Percentiles rank a stretch among this genome's conserved stretches.
Conservation (phyloP, 2,329 filamentous ascomycete species). For the Tricladium varicosporioides region DNA sequence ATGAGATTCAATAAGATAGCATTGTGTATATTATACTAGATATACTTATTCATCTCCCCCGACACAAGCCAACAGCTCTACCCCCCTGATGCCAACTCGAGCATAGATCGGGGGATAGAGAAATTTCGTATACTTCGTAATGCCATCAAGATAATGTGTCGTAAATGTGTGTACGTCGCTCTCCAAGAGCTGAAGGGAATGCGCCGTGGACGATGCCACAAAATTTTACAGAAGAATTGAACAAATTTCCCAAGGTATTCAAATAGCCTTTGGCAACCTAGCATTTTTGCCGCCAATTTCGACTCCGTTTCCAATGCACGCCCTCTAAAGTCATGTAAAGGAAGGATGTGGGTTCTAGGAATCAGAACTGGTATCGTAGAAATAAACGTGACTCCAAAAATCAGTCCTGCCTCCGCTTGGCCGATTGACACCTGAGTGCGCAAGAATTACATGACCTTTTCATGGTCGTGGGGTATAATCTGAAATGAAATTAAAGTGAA, state of each 20-base stretch:
- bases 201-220: constrained; percentile 5
- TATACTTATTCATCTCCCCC: background rate
- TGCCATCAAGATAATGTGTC: constrained; percentile 10
- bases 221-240: constrained; percentile 13
- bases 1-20: background rate
- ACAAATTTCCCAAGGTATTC: constrained; percentile 2
- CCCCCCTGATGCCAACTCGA: background rate
- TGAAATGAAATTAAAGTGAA: constrained; percentile 14
- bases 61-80: background rate
- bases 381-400: constrained; percentile 25
- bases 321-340: constrained; percentile 16
- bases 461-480: constrained; percentile 26
- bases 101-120: constrained; percentile 3
- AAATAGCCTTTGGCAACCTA: constrained; percentile 4
- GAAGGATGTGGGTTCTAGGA: constrained; percentile 20
- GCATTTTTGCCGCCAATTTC: constrained; percentile 1
- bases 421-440: constrained; percentile 18
- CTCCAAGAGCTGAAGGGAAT: constrained; percentile 15
- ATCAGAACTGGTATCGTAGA: constrained; percentile 30
- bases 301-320: constrained; percentile 12
- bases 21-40: background rate
- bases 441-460: constrained; percentile 32
- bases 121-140: constrained; percentile 19
- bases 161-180: constrained; percentile 15
- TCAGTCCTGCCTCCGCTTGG: constrained; percentile 10